Base-by-base conservation (phyloP, 208 protist species). In the Borovskyia barvae region DNA sequence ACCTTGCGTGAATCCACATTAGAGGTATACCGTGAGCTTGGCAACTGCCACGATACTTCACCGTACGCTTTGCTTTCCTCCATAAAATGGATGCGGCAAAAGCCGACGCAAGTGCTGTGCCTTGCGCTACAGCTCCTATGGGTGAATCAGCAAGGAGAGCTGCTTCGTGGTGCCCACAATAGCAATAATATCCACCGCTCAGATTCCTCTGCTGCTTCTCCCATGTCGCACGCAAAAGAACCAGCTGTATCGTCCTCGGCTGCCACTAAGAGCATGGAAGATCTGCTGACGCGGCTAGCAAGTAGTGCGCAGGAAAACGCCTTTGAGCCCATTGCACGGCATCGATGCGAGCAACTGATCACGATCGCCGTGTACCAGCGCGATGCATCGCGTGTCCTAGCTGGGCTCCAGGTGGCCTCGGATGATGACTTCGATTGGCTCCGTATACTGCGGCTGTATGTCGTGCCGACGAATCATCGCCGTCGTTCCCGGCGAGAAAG, bases 341-440 rank as follows among this genome's bases (percentile, higher is more conserved):
- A 95, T 59, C 97, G 95, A 61, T 87, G 90, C 56, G 98, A 99
- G 84, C 93, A 99, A 72, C 65, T 99, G 14, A 99, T 99, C 69
- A 99, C 94, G 17, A 84, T 99, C 49, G 86, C 97, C 8, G 98
- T 99, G n/a, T 98, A 99, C 68, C 97, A 99, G 70, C 84, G 98
- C 20, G 97, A 99, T 57, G 87, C 98, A 20, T 90, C 87, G 14
- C 84, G 94, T 12, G 24, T 49, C 20, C 75, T 99, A 17, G 78
- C 70, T 6, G 46, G 54, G 28, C 35, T 54, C 49, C 30, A 72
- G 64, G 69, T 90, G 32, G 39, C 50, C 4, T 87, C 74, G n/a
- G 46, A 52, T 8, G 54, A 82, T 5, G 88, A 97, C 63, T 99
- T 99, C 80, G 85, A 94, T 22, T 99, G 98, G 98, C 67, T 99